Evolutionary conservation across 371 early-diverging fungal species (phyloP).

Genomic region (Apophysomyces elegans): DNA sequence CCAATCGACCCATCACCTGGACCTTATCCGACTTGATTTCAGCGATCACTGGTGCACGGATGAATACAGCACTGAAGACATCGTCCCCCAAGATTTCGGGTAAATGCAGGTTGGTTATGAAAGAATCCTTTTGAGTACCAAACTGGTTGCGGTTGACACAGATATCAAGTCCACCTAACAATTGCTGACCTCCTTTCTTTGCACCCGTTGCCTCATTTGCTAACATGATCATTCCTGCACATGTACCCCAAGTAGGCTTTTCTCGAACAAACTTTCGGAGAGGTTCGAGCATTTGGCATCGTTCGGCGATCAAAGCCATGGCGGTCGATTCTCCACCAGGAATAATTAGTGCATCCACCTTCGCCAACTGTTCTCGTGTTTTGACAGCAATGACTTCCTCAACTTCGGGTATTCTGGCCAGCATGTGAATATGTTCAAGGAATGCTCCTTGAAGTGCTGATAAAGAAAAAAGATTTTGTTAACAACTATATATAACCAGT

Average conservation of each 20-base stretch:
- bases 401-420: constrained; percentile 65
- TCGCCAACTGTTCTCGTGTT: constrained; percentile 65
- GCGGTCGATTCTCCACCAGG: constrained; percentile 97
- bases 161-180: constrained; percentile 83
- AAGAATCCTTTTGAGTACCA: constrained; percentile 92
- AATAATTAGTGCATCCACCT: constrained; percentile 88
- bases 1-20: constrained; percentile 66
- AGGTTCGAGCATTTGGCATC: constrained; percentile 76
- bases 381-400: constrained; percentile 70
- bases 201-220: constrained; percentile 74
- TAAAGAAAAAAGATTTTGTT: not conserved
- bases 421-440: constrained; percentile 84
- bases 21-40: constrained; percentile 68
- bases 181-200: constrained; percentile 85
- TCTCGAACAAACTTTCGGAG: constrained; percentile 73
- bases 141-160: constrained; percentile 92
- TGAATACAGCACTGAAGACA: constrained; percentile 86
- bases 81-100: constrained; percentile 56
- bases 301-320: constrained; percentile 90
- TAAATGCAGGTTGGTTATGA: constrained; percentile 71
- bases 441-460: constrained; percentile 94
- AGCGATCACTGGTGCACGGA: constrained; percentile 93
- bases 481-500: not conserved
- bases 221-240: constrained; percentile 95
- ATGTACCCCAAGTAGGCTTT: constrained; percentile 95